Conservation (phyloP, 2,329 filamentous ascomycete genomes). For the Alternaria ethzedia region DNA sequence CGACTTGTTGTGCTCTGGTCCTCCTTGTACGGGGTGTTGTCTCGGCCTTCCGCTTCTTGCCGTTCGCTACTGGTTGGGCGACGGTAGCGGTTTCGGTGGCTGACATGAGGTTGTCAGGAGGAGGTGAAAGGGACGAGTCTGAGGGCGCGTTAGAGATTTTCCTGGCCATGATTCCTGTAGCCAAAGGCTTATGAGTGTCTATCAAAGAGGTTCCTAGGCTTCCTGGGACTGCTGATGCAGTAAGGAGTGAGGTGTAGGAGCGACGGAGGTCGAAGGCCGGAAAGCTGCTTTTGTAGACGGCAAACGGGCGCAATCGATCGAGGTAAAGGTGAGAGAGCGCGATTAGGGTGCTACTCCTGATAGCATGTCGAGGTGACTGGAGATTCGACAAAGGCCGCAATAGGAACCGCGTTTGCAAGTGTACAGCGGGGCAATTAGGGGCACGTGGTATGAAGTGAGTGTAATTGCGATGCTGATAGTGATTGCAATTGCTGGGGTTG, state of each 20-base stretch:
- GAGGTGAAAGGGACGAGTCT: conserved; percentile 33
- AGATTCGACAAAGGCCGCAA: background rate
- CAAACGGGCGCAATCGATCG: background rate
- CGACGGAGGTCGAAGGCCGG: background rate
- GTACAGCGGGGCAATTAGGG: background rate
- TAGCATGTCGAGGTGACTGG: background rate
- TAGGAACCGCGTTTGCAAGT: no score
- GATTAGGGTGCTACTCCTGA: background rate
- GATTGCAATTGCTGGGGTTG: background rate
- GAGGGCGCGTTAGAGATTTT: conserved; percentile 17
- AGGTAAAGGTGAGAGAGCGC: conserved; percentile 15
- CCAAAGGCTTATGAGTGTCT: background rate
- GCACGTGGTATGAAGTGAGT: background rate
- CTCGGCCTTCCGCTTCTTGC: conserved; percentile 40
- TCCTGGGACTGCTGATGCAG: background rate
- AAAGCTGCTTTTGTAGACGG: background rate
- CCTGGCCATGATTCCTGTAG: conserved; percentile 24
- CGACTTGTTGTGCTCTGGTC: conserved; percentile 2
- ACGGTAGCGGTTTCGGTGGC: conserved; percentile 6
- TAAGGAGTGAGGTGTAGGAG: conserved; percentile 4
- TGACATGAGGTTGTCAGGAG: conserved; percentile 17
- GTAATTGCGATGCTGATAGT: background rate
- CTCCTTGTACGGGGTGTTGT: conserved; percentile 21
- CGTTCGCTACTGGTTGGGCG: conserved; percentile 9
- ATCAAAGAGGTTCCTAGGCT: background rate